Evolutionary conservation across 2,329 filamentous ascomycete genomes (phyloP), one percentile per base, ranked within the genome.

Genomic region (Fusarium transvaalense): DNA sequence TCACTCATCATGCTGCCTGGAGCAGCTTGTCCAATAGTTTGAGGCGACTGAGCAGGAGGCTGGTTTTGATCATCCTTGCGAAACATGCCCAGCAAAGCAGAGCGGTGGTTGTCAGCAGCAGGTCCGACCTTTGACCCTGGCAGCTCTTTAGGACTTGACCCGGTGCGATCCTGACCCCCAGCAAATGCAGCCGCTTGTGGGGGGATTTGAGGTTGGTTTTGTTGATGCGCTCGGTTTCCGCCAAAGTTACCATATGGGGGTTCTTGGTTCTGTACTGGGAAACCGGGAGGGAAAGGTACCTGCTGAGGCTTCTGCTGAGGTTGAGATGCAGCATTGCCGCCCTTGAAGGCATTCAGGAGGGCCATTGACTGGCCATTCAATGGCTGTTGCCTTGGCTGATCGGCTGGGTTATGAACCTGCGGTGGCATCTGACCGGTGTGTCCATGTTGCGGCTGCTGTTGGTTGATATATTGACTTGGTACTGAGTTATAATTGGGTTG

Each of bases 31-130:
- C 41, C 41, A 32, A 38, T 13, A 38, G 47, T 23, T 12, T 68
- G 64, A 29, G 59, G 25, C 19, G 42, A 41, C 15, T 68, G 65
- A 6, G 42, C 41, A n/a, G 51, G 64, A 25, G 51, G 48, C 31
- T 52, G 65, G 7, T 51, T 55, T 23, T 66, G 56, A n/a, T 69
- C 65, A 35, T 56, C 68, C 65, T 82, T 82, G 63, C 85, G 87
- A 76, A 89, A 87, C 79, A 88, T 86, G 23, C 80, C 83, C 15
- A 88, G 77, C 21, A 88, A 76, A 10, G 83, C 79, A 19, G 80
- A 82, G 23, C 84, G 82, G 65, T 88, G 85, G 45, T 76, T 69
- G 29, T 75, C 73, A 8, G 59, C 63, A 6, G 66, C 62, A 1
- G 67, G 61, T 25, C 64, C 65, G 23, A 76, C 69, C 43, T 66